phyloP scores from a whole-genome alignment of 495 filamentous ascomycete species.

The Xylaria longipes region DNA sequence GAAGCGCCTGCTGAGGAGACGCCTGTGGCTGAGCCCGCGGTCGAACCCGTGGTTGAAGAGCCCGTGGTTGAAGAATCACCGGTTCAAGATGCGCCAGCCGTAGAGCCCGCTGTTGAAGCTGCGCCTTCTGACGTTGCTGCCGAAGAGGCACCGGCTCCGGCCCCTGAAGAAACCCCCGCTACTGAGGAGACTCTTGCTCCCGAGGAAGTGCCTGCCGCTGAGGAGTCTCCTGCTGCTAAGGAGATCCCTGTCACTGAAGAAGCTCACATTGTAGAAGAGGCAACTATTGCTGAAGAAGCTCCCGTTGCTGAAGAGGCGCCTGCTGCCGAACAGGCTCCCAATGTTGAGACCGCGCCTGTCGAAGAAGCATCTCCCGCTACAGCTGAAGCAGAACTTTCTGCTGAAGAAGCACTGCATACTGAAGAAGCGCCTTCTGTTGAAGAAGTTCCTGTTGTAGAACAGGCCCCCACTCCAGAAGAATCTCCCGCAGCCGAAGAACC shows the following conservation, averaged over 20 bases:
- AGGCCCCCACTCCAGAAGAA: slow-evolving; percentile 24
- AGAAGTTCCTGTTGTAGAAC: not conserved
- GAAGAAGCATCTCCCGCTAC: slow-evolving; percentile 24
- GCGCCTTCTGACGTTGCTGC: slow-evolving; percentile 14
- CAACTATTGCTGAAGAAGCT: slow-evolving; percentile 25
- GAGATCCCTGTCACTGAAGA: slow-evolving; percentile 16
- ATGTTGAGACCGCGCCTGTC: not conserved
- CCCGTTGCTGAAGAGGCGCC: slow-evolving; percentile 19
- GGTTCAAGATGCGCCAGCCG: not conserved
- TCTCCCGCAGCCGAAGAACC: slow-evolving; percentile 27
- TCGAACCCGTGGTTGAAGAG: slow-evolving; percentile 27
- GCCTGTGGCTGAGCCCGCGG: slow-evolving; percentile 20
- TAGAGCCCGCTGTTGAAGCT: slow-evolving; percentile 1
- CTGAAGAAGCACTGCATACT: not conserved
- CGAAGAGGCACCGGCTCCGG: not conserved
- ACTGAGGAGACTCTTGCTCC: not conserved
- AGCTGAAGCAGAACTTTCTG: slow-evolving; percentile 10
- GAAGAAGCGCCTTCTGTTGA: slow-evolving; percentile 9
- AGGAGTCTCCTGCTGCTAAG: not conserved
- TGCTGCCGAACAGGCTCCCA: slow-evolving; percentile 4
- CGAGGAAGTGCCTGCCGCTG: slow-evolving; percentile 13
- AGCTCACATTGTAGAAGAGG: slow-evolving; percentile 14
- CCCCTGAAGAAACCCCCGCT: not conserved
- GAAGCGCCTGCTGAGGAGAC: slow-evolving; percentile 23
- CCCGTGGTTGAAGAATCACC: not conserved